Evolutionary conservation across 352 stramenopile genomes (phyloP), one percentile per base, ranked within the genome.

Genomic region (Pythium biforme): DNA sequence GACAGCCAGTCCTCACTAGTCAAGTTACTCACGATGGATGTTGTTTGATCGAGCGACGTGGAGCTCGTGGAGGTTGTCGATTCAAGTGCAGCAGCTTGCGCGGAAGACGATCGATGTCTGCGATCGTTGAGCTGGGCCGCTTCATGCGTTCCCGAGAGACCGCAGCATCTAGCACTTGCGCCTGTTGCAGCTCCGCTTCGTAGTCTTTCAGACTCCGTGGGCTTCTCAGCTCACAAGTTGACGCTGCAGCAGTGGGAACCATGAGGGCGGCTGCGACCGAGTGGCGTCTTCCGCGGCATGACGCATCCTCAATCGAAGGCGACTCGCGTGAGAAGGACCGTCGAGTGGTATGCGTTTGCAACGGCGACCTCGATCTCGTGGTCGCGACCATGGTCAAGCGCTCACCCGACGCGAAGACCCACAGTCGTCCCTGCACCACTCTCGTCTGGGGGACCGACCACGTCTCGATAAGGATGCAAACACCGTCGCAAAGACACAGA

Each of bases 371-470:
- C 48, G 55, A 73, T 33, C 70, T 55, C 10, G 51, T 29, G 40
- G 34, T 59, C 46, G 69, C 60, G 45, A 76, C 69, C 65, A 76
- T 76, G 31, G 31, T 12, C 31, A 11, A 37, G 31, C 33, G 26
- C n/a, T 23, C 40, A 26, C 11, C 20, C 43, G 43, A 50, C 17
- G 43, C 43, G n/a, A 50, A 50, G 31, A 11, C 31, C 31, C 31
- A 37, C 31, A 37, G 31, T 37, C 31, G 31, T 37, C 31, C 31
- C 31, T 8, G 1, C 31, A 8, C 31, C 31, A 11, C 31, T 37
- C 31, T 15, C 31, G 31, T 37, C 31, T 37, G 31, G 31, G 31
- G 31, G 14, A 37, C 31, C 31, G 31, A 37, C 31, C 31, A 37
- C 31, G 31, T 15, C 31, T 37, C 14, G 31, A 11, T 37, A 11